Base-by-base conservation (phyloP, 495 filamentous ascomycete genomes). In the Cudoniella acicularis region DNA sequence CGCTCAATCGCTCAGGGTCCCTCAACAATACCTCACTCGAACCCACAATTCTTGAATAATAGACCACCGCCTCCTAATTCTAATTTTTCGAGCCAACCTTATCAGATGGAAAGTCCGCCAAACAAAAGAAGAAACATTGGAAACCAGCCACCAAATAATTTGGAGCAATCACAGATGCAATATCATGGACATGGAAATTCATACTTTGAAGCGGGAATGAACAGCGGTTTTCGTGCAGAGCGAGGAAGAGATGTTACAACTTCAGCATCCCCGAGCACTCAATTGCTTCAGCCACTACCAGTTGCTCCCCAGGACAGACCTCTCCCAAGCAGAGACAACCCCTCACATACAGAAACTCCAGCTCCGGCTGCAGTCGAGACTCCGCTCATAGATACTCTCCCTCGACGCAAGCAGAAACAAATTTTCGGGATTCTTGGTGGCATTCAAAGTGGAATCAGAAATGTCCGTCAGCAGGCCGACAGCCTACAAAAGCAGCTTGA, bases 371-470 rank as follows among this genome's bases (percentile, higher is more conserved):
- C 10, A 20, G 16, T 20, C 8, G 25, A 24, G 6, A 30, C 45
- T 3, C 21, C 59, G 1, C 56, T 65, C 0, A 56, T 65, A 9
- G 63, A 65, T 21, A 53, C 56, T 11, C 59, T 65, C 3, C 56
- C 59, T 22, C 45, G 59, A 20, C 56, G 59, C 42, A 62, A 63
- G 50, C 59, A 63, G 48, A 66, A 63, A 17, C 56, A 62, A 22
- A 60, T 66, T 43, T 57, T 57, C 23, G 48, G 56, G 1, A 57
- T 66, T 9, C 60, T 66, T 17, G 64, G 56, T 25, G 60, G 60
- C 17, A 17, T 66, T 8, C 64, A 66, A 26, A 57, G 60, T 36
- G 64, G 60, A 1, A 63, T 66, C 20, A 60, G 60, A 41, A 63
- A 20, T 42, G 51, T 51, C 4, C 40, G 48, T 18, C 56, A 62